These are phyloP conservation scores for Sugiyamaella neomexicana DNA, from an alignment of 1,139 yeast species.

Conservation along the genomic window DNA sequence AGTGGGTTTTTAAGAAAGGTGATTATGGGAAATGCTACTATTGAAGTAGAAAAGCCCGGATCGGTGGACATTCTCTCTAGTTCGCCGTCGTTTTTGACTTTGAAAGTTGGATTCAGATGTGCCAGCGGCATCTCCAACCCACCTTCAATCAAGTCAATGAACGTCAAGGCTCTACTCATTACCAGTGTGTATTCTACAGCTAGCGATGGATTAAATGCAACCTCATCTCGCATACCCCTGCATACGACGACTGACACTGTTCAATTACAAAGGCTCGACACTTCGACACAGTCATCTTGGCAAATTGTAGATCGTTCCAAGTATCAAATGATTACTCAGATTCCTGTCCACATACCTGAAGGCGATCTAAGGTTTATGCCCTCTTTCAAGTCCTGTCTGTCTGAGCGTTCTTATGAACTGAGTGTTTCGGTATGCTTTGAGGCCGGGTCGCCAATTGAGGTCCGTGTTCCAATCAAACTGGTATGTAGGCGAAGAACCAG, in stretches of 20 bases:
- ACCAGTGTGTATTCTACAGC: slow-evolving; percentile 11
- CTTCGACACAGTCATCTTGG: slow-evolving; percentile 9
- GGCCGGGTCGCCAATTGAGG: slow-evolving; percentile 6
- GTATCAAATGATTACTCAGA: slow-evolving; percentile 3
- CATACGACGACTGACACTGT: slow-evolving; percentile 9
- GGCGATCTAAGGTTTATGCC: slow-evolving; percentile 17
- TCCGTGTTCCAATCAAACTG: slow-evolving; percentile 13
- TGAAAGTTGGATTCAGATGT: not conserved
- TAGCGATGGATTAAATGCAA: not conserved
- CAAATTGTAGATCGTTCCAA: not conserved
- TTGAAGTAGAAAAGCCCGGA: slow-evolving; percentile 10
- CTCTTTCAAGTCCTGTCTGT: slow-evolving; percentile 17
- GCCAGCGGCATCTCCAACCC: not conserved
- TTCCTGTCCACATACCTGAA: slow-evolving; percentile 15
- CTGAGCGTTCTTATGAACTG: slow-evolving; percentile 14
- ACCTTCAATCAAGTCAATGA: slow-evolving; percentile 12
- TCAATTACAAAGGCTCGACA: slow-evolving; percentile 11
- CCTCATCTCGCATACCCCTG: not conserved
- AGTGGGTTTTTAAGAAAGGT: slow-evolving; percentile 8
- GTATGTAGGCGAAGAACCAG: slow-evolving; percentile 10
- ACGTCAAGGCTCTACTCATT: not conserved
- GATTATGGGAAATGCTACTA: not conserved
- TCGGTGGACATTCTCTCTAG: slow-evolving; percentile 3
- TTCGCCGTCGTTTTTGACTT: slow-evolving; percentile 4
- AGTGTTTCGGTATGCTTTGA: slow-evolving; percentile 13